phyloP scores from a whole-genome alignment of 2,329 filamentous ascomycete species.

The Talaromyces sp. region DNA sequence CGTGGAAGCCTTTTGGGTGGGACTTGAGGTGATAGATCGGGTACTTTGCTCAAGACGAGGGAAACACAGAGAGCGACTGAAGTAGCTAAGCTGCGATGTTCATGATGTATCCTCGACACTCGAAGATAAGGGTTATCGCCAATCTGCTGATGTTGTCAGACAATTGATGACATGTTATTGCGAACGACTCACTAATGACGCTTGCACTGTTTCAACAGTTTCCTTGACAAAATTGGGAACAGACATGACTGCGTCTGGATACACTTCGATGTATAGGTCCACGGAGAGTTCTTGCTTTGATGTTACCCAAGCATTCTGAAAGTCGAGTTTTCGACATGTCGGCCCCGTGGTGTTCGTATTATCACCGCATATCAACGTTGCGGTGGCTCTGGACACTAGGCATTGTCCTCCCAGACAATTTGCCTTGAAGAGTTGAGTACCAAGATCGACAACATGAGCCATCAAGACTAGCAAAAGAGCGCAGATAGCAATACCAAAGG shows the following conservation, averaged over 20 bases:
- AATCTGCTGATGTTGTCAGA: neutral
- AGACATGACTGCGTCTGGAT: neutral
- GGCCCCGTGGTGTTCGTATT: neutral
- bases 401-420: neutral
- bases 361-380: constrained; percentile 3
- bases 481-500: neutral
- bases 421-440: neutral
- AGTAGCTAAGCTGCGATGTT: neutral
- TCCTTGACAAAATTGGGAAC: constrained; percentile 4
- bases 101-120: constrained; percentile 1
- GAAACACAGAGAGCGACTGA: neutral
- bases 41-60: constrained; percentile 1
- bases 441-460: constrained; percentile 11
- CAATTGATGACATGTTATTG: neutral
- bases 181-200: neutral
- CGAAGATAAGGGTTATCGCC: neutral
- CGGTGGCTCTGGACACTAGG: constrained; percentile 11
- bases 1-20: constrained; percentile 1
- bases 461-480: neutral
- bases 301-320: constrained; percentile 2
- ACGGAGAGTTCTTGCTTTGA: constrained; percentile 3
- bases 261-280: constrained; percentile 5
- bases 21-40: neutral
- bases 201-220: constrained; percentile 6
- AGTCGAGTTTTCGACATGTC: neutral